Percentiles rank a stretch among this genome's conserved stretches.
phyloP scores from a whole-genome alignment of 345 rosid species.

The Eucalyptus pauciflora region DNA sequence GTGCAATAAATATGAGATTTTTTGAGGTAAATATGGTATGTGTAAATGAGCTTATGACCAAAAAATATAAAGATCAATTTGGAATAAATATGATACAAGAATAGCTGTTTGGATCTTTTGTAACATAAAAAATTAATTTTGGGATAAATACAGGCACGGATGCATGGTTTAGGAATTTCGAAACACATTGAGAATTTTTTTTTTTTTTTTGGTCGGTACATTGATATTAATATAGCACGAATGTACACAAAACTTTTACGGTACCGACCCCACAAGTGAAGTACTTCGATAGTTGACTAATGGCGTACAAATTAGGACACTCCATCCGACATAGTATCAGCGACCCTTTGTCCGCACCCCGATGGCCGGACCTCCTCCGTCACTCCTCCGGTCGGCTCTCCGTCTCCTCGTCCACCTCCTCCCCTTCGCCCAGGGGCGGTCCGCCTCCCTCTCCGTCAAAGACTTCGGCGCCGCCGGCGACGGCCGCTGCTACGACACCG shows the following conservation, averaged over 20 bases:
- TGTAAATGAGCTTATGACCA: too few species aligned
- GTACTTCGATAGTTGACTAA: background rate
- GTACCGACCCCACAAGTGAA: rapidly evolving
- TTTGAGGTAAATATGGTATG: too few species aligned
- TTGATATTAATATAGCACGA: background rate
- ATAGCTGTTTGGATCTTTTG: too few species aligned
- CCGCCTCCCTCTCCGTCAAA: conserved; percentile 17
- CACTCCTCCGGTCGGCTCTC: background rate
- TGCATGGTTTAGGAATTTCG: background rate
- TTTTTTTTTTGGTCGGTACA: too few species aligned
- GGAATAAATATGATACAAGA: too few species aligned
- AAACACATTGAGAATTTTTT: too few species aligned
- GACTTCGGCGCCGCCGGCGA: conserved; percentile 85
- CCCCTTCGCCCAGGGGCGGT: background rate
- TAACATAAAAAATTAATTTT: background rate
- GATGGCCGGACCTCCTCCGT: background rate
- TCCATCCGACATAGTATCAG: background rate
- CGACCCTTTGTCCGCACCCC: background rate
- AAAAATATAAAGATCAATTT: too few species aligned
- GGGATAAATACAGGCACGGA: background rate
- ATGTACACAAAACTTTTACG: background rate
- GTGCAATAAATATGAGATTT: too few species aligned
- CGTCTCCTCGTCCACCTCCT: background rate
- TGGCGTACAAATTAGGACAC: background rate
- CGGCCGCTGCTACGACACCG: conserved; percentile 61